Evolutionary conservation across 1,284 basidiomycete genomes (phyloP), one percentile per base, ranked within the genome.

Genomic region (Puccinia horiana): DNA sequence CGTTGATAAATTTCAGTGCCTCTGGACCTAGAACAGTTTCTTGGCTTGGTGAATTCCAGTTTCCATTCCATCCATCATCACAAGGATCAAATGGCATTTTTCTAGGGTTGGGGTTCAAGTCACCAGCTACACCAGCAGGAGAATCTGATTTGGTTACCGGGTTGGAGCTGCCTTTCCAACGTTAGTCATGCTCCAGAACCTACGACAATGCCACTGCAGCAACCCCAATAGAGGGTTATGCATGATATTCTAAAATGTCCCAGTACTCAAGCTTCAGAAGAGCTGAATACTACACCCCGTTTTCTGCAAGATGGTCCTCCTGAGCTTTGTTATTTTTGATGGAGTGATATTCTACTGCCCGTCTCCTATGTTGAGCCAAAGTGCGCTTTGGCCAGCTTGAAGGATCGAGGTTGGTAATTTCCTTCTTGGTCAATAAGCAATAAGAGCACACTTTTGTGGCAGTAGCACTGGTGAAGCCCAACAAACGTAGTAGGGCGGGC

Each of bases 391-490:
- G 52, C 77, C 77, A 79, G 20, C 29, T 79, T 1, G 12, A 29
- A 56, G 40, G 14, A 14, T 80, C 40, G 23, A 80, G 16, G 40
- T 72, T 72, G 20, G 18, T 40, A 32, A 80, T 80, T 11, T 32
- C 11, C 11, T 80, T 74, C 8, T 80, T 58, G 14, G 6, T 20
- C 0, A 76, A 9, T 2, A 44, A n/a, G 32, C 83, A 84, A 56
- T 67, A 77, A 0, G 83, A 84, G 37, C 83, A 84, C 49, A 82
- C 70, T 14, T 11, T n/a, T n/a, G 8, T 67, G 2, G 83, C 44
- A 9, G 11, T 63, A 18, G 69, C n/a, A 14, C 44, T 37, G 23
- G 72, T 26, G 65, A 70, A 83, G 4, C 83, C 83, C n/a, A 72
- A 52, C 20, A 56, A 26, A 8, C 79, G 37, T 18, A 81, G 70